Evolutionary conservation across 2,329 filamentous ascomycete species (phyloP), one percentile per base, ranked within the genome.

Genomic region (Chaetothyriales sp.): DNA sequence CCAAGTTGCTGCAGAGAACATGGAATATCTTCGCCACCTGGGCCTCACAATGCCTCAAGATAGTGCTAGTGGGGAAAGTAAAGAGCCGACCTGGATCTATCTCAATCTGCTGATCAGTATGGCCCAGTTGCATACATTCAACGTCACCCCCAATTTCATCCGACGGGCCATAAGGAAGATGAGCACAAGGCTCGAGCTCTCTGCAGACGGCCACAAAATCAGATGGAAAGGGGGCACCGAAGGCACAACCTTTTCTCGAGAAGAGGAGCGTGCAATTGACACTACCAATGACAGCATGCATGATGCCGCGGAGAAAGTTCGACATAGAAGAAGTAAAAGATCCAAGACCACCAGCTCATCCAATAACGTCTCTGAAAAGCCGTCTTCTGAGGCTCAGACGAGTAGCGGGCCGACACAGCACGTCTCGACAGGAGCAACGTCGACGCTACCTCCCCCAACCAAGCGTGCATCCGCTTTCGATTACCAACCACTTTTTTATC

Each of bases 41-140:
- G 60, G 62, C 10, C 43, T 61, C 3, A 51, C 54, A 1, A 54
- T 57, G 19, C 57, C 60, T 1, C 47, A 47, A 39, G 32, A 52
- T 18, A 48, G 46, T 15, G 43, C 49, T 6, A 36, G 44, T 12
- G 18, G 20, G 2, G 48, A 49, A 2, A n/a, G 7, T 19, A 52
- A 55, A 20, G 48, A 53, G 10, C 50, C 55, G 22, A 49, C 55
- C 25, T 61, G 59, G 59, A 50, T 61, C 26, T 61, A 59, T 47
- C 53, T 61, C 12, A 61, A 92, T 58, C 68, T 93, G 1, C 72
- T 93, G 1, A 81, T 82, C 62, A 88, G 83, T 61, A 76, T 93
- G 71, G 86, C 87, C 0, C 86, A 93, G 65, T 69, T 93, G 18
- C 86, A 93, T 60, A 90, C 88, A 0, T 75, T 92, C 58, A 89